These are phyloP conservation scores for Moesziomyces antarcticus DNA, from an alignment of 1,284 basidiomycete genomes.

Conservation along the genomic window DNA sequence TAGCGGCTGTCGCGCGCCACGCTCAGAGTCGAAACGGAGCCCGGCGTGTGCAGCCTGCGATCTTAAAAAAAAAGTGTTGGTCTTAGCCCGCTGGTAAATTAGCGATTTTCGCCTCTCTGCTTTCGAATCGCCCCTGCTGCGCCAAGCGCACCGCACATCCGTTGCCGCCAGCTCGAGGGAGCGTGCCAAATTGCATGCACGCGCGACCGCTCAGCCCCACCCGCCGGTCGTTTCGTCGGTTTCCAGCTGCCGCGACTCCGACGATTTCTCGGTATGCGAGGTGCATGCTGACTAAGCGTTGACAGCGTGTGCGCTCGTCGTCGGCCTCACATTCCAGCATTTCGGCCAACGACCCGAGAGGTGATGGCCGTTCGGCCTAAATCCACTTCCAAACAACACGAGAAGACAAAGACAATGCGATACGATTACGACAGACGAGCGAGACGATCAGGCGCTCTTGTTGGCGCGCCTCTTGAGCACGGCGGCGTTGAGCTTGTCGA, in stretches of 20 bases:
- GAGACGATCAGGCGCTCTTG: slow-evolving; percentile 14
- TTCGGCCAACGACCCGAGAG: too few species aligned
- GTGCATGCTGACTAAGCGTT: not conserved
- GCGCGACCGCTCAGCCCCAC: not conserved
- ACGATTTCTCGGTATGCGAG: not conserved
- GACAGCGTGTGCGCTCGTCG: too few species aligned
- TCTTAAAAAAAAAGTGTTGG: too few species aligned
- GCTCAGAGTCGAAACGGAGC: too few species aligned
- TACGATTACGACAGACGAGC: not conserved
- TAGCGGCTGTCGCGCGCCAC: too few species aligned
- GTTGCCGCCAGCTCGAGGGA: not conserved
- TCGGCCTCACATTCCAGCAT: too few species aligned
- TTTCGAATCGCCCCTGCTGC: not conserved
- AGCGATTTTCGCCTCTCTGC: too few species aligned
- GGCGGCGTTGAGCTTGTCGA: slow-evolving; percentile 67
- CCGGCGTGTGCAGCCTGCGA: too few species aligned
- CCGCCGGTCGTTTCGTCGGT: too few species aligned
- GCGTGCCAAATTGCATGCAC: not conserved
- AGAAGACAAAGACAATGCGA: not conserved
- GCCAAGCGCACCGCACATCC: not conserved
- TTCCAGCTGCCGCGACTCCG: not conserved
- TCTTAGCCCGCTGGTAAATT: too few species aligned
- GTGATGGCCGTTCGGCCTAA: too few species aligned
- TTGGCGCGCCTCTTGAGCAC: slow-evolving; percentile 35
- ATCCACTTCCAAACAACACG: too few species aligned